Conservation (phyloP, 2,329 filamentous ascomycete genomes). For the Hypoxylon sp. region DNA sequence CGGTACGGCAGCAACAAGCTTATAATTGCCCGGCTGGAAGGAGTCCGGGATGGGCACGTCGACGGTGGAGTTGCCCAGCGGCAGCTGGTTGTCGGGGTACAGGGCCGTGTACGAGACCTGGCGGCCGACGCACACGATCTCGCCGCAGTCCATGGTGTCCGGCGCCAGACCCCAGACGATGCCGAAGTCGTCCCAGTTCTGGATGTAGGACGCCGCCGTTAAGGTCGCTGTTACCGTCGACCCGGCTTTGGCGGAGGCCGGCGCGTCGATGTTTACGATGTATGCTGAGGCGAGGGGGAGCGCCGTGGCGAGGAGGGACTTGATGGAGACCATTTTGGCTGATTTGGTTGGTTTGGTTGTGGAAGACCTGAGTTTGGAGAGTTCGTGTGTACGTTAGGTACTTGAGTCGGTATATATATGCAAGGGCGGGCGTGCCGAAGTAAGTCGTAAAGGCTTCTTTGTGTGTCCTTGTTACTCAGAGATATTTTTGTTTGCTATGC, state of each 20-base stretch:
- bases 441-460: not conserved
- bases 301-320: conserved; percentile 48
- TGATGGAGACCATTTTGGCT: conserved; percentile 51
- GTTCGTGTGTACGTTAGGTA: not conserved
- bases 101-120: conserved; percentile 52
- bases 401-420: not conserved
- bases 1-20: conserved; percentile 50
- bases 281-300: conserved; percentile 47
- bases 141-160: conserved; percentile 36
- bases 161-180: conserved; percentile 53
- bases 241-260: conserved; percentile 48
- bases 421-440: not conserved
- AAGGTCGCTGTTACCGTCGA: conserved; percentile 49
- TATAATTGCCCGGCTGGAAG: conserved; percentile 44
- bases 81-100: conserved; percentile 46
- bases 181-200: conserved; percentile 56
- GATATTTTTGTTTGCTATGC: not conserved
- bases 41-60: conserved; percentile 31
- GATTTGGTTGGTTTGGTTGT: conserved; percentile 8
- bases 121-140: conserved; percentile 49
- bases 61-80: conserved; percentile 42
- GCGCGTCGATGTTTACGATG: conserved; percentile 48
- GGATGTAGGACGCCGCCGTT: conserved; percentile 52
- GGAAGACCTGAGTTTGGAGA: conserved; percentile 1
- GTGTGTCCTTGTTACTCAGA: conserved; percentile 6